Percentiles rank a stretch among this genome's conserved stretches.
Conservation (phyloP, 2,329 filamentous ascomycete genomes). For the Ceratocystiopsis brevicomis region DNA sequence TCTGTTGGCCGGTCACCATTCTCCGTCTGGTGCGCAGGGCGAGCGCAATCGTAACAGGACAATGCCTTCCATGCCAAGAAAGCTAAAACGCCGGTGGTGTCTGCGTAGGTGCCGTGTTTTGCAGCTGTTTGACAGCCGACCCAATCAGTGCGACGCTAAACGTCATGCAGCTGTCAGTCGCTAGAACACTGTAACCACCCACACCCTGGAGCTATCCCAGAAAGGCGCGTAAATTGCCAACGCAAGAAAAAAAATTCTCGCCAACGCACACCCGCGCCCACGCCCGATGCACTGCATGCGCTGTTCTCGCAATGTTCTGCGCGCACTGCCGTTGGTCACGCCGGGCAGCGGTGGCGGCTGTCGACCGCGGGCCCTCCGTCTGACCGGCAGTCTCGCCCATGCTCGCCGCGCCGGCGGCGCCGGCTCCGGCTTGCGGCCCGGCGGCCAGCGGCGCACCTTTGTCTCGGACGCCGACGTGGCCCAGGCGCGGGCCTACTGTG, state of each 20-base stretch:
- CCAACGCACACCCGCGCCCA: neutral
- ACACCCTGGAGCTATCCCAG: neutral
- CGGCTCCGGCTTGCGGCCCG: neutral
- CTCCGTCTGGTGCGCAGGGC: too few species aligned
- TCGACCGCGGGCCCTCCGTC: too few species aligned
- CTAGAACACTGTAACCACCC: too few species aligned
- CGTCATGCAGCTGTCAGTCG: too few species aligned
- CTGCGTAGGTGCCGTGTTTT: too few species aligned
- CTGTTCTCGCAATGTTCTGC: slow-evolving; percentile 19
- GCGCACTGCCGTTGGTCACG: slow-evolving; percentile 11
- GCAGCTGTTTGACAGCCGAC: too few species aligned
- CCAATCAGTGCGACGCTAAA: too few species aligned
- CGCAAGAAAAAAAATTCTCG: neutral
- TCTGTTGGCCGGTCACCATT: too few species aligned
- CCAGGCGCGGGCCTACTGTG: slow-evolving; percentile 34
- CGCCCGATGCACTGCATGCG: slow-evolving; percentile 21
- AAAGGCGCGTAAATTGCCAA: neutral
- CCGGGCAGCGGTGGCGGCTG: neutral
- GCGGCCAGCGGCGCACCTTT: slow-evolving; percentile 19
- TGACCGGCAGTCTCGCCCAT: neutral
- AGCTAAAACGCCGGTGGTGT: too few species aligned
- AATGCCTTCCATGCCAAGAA: too few species aligned
- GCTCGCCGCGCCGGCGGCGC: neutral
- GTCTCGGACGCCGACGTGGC: slow-evolving; percentile 32
- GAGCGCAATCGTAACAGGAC: too few species aligned